Evolutionary conservation across 805 yeast species (phyloP), one percentile per base, ranked within the genome.

Genomic region (Pichia rugopelliculosa): DNA sequence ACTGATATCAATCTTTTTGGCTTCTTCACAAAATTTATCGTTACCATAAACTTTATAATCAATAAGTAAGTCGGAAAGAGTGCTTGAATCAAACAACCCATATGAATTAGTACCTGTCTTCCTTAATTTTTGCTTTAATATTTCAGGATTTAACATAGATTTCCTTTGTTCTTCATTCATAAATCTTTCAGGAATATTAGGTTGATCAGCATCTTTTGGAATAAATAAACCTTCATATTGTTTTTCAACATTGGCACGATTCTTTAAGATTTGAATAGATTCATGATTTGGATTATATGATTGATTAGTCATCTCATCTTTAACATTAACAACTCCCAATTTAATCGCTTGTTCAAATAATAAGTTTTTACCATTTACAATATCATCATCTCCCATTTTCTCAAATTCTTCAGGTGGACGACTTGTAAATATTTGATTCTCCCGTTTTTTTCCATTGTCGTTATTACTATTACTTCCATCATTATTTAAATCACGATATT

Each of bases 261-360:
- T 59, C 25, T 49, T 51, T 20, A 61, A 46, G 37, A 60, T 45
- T 20, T 49, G 51, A 20, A 61, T 43, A 2, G 64, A 57, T 41
- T 50, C 56, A 44, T 60, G 61, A 37, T 56, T 45, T 23, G 45
- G 47, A 43, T 56, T 50, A 8, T 36, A 51, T 6, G 30, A 30
- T 13, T 39, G 33, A 8, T 48, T 42, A 12, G 33, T 27, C 10
- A 24, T 18, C 7, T 42, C 42, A 18, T 56, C 58, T 15, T 53
- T 47, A 15, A 58, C 55, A 6, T 55, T 44, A 3, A 59, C 59
- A 33, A 58, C 50, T 15, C 65, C 65, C 38, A 55, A 42, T 15
- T 52, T 44, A 17, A 58, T 50, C 1, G 63, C 65, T 38, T 56
- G 48, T 34, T 57, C 45, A 15, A 59, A 38, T 38, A 56, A 53